Evolutionary conservation across 768 basidiomycete genomes (phyloP), one percentile per base, ranked within the genome.

Genomic region (Pleurotus tuber-regium): DNA sequence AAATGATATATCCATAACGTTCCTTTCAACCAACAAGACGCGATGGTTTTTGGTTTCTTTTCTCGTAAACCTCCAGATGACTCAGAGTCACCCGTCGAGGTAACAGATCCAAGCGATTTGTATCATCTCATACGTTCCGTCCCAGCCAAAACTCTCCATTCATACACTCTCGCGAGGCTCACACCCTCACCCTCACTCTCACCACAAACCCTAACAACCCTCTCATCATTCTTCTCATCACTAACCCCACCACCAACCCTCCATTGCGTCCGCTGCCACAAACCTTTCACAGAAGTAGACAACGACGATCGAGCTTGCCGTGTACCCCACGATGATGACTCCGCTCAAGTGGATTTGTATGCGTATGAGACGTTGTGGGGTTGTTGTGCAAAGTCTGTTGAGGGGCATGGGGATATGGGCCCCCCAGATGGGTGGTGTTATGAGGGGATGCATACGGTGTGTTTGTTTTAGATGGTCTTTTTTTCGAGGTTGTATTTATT

Each of bases 351-450:
- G 2, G 84, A 85, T 61, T 63, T 69, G 43, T 77, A 76, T 52
- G 75, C 69, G 43, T 77, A 76, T 52, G 75, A 80, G 67, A 75
- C 89, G 0, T 68, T 83, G 1, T 92, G 82, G 79, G 80, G 78
- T 2, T 92, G 89, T 67, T 92, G 89, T 64, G 85, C 79, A 6
- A 73, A 77, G 60, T 84, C 79, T 0, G 84, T 83, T 4, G 83
- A 88, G 21, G 89, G 89, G 0, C 82, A 86, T 56, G 89, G 89
- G 1, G 85, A 88, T 55, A 85, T 86, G 70, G 89, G 89, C 0
- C 89, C 89, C 1, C 89, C 89, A 1, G 87, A 89, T 61, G 89
- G 89, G 1, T 92, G 87, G 87, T 92, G 89, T 60, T 91, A 89
- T 59, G 88, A 91, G 63, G 89, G 89, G 3, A 79, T 76, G 64